Evolutionary conservation across 2,329 filamentous ascomycete genomes (phyloP).

Genomic region (Thelonectria rubi): DNA sequence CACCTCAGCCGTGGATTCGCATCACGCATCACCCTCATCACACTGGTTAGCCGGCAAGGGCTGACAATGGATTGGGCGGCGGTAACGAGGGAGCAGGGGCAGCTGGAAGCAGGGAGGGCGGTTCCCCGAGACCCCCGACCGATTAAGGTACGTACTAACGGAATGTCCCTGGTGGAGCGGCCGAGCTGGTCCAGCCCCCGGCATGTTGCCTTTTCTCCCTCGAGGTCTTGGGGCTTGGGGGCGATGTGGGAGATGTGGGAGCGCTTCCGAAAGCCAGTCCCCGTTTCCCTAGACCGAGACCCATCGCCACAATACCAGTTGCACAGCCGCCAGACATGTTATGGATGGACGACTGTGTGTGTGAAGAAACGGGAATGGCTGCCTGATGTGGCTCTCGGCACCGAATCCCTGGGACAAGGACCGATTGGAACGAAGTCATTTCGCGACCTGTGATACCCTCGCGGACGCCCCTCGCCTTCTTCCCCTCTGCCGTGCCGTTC

Average conservation of each 20-base stretch:
- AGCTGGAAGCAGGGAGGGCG: neutral
- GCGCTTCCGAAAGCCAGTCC: neutral
- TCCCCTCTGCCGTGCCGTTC: neutral
- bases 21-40: neutral
- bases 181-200: neutral
- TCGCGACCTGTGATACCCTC: neutral
- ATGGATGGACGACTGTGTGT: neutral
- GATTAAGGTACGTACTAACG: neutral
- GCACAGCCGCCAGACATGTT: no score
- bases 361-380: neutral
- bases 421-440: neutral
- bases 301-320: constrained; percentile 1
- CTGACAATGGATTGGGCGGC: neutral
- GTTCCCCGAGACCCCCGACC: neutral
- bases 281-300: neutral
- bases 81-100: neutral
- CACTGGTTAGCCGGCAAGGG: neutral
- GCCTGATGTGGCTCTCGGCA: neutral
- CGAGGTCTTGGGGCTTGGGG: no score
- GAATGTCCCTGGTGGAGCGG: neutral
- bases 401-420: neutral
- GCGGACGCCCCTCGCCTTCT: neutral
- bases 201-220: neutral
- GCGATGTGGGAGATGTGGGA: neutral
- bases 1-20: no score